Evolutionary conservation across 164 flowering plant genomes (phyloP), one percentile per base, ranked within the genome.

Genomic region (Stephania yunnanensis): DNA sequence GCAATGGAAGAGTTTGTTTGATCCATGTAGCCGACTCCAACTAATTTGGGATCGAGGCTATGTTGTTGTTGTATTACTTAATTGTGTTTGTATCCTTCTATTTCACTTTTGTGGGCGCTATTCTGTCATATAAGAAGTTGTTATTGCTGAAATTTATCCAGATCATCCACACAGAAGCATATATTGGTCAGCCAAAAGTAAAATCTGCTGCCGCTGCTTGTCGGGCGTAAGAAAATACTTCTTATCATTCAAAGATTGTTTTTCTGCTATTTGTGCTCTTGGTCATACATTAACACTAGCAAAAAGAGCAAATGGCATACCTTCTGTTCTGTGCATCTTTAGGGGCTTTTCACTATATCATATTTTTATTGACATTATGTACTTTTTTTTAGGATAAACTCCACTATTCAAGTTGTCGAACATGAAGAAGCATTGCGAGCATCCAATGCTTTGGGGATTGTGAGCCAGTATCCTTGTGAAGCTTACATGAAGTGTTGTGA

Each of bases 141-240:
- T 58, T 58, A 11, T 50, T 50, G 11, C 15, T 50, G 30, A 17
- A 6, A 46, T 10, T 70, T 64, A 17, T 74, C 70, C 85, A 95
- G 99, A 86, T 95, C 81, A 95, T 95, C 76, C 99, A 95, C 80
- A 79, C 88, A 8, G 99, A 95, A 83, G 89, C 87, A 63, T 92
- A 83, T 84, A 91, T 95, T 79, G 98, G 99, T 69, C 85, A 82
- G 77, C 80, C 98, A 22, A 95, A 95, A 84, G 98, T 93, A 46
- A 86, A 88, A 80, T 93, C 99, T 78, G 99, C 99, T 77, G 99
- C 96, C 78, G 92, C 92, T 78, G 86, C 98, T 82, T 95, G 99
- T 81, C 92, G 81, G 25, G 84, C 90, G 98, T 95, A 88, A 70
- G 97, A 81, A 46, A 50, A 13, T 61, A 42, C 30, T 19, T 36